Evolutionary conservation across 345 rosid species (phyloP).

Genomic region (Raphanus sativus): DNA sequence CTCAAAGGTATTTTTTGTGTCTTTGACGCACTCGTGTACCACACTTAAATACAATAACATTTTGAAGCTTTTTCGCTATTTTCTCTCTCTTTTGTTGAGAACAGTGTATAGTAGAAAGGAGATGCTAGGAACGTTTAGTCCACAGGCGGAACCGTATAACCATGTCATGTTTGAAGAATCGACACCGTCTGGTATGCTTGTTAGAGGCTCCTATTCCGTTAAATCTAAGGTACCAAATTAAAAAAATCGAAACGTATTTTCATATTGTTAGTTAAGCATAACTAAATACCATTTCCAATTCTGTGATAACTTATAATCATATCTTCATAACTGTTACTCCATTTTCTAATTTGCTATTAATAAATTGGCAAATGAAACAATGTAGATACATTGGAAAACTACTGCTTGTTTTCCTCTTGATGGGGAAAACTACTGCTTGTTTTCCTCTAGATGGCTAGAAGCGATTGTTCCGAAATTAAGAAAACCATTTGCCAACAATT

Average conservation of each 20-base stretch:
- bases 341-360: background rate
- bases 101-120: slow-evolving; percentile 80
- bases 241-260: background rate
- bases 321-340: background rate
- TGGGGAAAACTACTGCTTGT: background rate
- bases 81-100: background rate
- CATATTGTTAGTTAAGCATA: no score
- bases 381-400: background rate
- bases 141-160: slow-evolving; percentile 74
- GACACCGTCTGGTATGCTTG: slow-evolving; percentile 83
- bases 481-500: background rate
- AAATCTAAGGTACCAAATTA: slow-evolving; percentile 54
- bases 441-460: background rate
- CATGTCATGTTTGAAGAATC: slow-evolving; percentile 76
- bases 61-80: background rate
- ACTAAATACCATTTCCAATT: background rate
- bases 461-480: background rate
- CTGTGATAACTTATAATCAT: background rate
- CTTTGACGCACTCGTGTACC: background rate
- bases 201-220: slow-evolving; percentile 84
- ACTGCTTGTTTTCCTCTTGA: background rate
- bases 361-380: background rate
- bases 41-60: background rate
- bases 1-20: slow-evolving; percentile 49
- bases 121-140: slow-evolving; percentile 93